Evolutionary conservation across 2,329 filamentous ascomycete species (phyloP), one percentile per base, ranked within the genome.

Genomic region (Tolypocladium ovalisporum): DNA sequence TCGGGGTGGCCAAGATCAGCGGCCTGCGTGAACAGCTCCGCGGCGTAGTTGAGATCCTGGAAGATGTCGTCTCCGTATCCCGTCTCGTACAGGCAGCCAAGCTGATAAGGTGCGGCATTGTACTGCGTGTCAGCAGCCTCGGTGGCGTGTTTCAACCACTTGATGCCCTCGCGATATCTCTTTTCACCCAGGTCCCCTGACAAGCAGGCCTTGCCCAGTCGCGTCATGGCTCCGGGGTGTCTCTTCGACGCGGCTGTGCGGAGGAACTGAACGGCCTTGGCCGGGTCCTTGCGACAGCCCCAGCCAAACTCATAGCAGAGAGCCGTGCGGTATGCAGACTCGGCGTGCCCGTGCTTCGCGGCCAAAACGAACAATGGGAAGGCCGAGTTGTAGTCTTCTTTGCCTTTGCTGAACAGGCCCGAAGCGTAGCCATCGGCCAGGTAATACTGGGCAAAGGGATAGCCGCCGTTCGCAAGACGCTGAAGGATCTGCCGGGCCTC

Each of bases 231-330:
- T 54, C 94, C 94, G 0, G 94, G 94, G 67, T 99, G 94, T 59
- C 91, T 89, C 72, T 97, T 97, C 8, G 92, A 89, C 2, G 94
- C 92, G 12, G 92, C 89, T 61, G 88, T 87, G 56, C 93, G 87
- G 68, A 96, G 88, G 71, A 94, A 99, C 69, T 97, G 92, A 1
- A 95, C 89, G 49, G 94, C 93, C 73, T 97, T 97, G 54, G 88
- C 84, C 58, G 89, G 88, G 67, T 97, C 91, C 67, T 90, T 90
- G 58, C 90, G 86, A 66, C 88, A 95, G 44, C 94, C 94, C 94
- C 94, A 99, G 61, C 92, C 94, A 72, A 97, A 97, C 72, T 99
- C 94, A 75, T 97, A 97, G 76, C 92, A 97, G 57, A 99, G 79
- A 19, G 89, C 94, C 55, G 93, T 88, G 57, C 94, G 88, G 73